Base-by-base conservation (phyloP, 2,329 filamentous ascomycete species). In the Zymoseptoria pseudotritici region DNA sequence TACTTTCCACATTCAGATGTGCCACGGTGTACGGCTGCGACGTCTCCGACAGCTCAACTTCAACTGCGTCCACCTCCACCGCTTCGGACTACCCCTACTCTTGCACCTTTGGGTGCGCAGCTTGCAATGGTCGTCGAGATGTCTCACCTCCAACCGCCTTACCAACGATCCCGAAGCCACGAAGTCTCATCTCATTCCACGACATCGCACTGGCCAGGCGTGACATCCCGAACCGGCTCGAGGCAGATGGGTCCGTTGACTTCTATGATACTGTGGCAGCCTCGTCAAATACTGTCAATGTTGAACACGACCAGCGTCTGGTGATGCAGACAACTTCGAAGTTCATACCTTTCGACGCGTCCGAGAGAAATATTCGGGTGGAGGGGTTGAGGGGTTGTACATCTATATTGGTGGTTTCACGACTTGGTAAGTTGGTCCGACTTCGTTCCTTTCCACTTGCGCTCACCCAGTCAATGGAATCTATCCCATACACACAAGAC, bases 11-110 rank as follows among this genome's bases (percentile, higher is more conserved):
- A 11, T 42, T 11, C 5, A 42, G 36, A 17, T 60, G 58, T 36
- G 58, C 58, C 46, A 54, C 58, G 19, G 42, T 60, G 5, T 50
- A 50, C 53, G 58, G 58, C 20, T 60, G 58, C 31, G 50, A 60
- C 3, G 58, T 54, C 3, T 9, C 19, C 17, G 58, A 55, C 31
- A 21, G 26, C 20, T 20, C 20, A n/a, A 54, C 24, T n/a, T 36
- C 36, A 11, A 50, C 57, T 13, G 49, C 57, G 8, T 26, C 29
- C 19, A 58, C 57, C 21, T 42, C 36, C 36, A 42, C 36, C 36
- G 36, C 36, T 11, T 42, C 36, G 2, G 52, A 29, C 4, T 54
- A 54, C 20, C 52, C 52, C 7, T 54, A 54, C 17, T 54, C 52
- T 54, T 54, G 52, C 29, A 54, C 52, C 22, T 22, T 54, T 13